phyloP scores from a whole-genome alignment of 768 basidiomycete species.

The Lyophyllum decastes region DNA sequence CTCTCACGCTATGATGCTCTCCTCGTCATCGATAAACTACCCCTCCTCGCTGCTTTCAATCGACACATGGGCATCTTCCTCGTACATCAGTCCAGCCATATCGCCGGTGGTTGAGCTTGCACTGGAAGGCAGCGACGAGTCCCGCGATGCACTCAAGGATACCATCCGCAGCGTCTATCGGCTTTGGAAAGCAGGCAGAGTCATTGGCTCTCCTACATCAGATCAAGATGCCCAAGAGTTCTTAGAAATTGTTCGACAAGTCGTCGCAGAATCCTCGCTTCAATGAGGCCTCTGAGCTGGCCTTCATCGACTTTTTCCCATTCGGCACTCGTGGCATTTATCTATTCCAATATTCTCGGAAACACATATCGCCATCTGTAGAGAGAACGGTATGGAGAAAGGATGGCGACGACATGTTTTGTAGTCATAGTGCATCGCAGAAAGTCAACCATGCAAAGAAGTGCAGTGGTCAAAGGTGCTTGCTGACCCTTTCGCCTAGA shows the following conservation, averaged over 20 bases:
- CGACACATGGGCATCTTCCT: background rate
- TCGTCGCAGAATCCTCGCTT: conserved; percentile 21
- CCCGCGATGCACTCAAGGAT: conserved; percentile 43
- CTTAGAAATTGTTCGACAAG: conserved; percentile 35
- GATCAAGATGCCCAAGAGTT: conserved; percentile 36
- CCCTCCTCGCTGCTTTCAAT: background rate
- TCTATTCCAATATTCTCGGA: background rate
- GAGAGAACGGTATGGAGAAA: background rate
- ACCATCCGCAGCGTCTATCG: conserved; percentile 57
- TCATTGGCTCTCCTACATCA: conserved; percentile 7
- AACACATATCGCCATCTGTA: background rate
- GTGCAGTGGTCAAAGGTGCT: background rate
- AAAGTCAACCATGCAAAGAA: background rate
- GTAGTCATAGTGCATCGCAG: background rate
- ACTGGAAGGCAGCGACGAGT: conserved; percentile 18
- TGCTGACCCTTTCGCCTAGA: too few species aligned
- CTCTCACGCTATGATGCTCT: background rate
- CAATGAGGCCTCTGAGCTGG: background rate
- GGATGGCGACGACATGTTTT: background rate
- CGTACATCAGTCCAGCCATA: background rate
- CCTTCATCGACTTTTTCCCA: background rate
- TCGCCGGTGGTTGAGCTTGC: conserved; percentile 6
- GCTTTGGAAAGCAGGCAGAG: conserved; percentile 53
- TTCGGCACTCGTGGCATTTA: background rate
- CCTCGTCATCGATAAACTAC: background rate